Conservation (phyloP, 805 yeast genomes). For the Yarrowia keelungensis region DNA sequence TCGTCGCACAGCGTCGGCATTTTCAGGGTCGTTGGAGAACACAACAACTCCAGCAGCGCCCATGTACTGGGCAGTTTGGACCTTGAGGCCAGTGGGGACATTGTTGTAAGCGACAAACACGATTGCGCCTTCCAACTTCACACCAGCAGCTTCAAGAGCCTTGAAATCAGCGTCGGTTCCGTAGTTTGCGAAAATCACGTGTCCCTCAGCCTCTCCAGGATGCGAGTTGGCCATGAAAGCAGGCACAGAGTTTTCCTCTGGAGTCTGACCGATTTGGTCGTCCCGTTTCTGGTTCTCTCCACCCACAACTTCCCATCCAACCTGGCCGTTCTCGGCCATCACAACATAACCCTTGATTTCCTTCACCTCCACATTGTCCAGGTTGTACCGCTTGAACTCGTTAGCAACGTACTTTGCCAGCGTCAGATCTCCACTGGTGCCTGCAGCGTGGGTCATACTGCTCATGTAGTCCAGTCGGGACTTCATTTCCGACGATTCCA, state of each 20-base stretch:
- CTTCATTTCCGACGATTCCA: conserved; percentile 65
- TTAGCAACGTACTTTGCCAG: conserved; percentile 70
- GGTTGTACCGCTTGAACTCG: conserved; percentile 63
- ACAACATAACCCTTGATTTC: conserved; percentile 65
- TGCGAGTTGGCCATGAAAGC: conserved; percentile 72
- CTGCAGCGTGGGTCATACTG: conserved; percentile 85
- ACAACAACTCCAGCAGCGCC: conserved; percentile 75
- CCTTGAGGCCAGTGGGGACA: conserved; percentile 59
- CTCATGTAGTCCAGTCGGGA: conserved; percentile 74
- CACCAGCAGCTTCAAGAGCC: conserved; percentile 50
- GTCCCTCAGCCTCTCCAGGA: conserved; percentile 62
- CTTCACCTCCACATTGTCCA: conserved; percentile 59
- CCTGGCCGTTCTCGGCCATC: conserved; percentile 60
- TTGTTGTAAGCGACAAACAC: conserved; percentile 64
- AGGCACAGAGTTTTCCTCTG: conserved; percentile 46
- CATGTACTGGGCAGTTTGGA: conserved; percentile 59
- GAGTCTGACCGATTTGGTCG: conserved; percentile 44
- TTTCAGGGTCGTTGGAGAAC: conserved; percentile 50
- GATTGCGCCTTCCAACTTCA: conserved; percentile 59
- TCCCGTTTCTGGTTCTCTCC: conserved; percentile 51
- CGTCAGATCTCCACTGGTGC: conserved; percentile 83
- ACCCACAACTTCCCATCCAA: conserved; percentile 45
- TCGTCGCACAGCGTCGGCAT: conserved; percentile 58
- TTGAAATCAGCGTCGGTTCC: conserved; percentile 67
- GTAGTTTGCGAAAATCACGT: conserved; percentile 66